Percentiles rank a stretch among this genome's conserved stretches.
phyloP scores from a whole-genome alignment of 495 filamentous ascomycete species.

The Aspergillus steynii region DNA sequence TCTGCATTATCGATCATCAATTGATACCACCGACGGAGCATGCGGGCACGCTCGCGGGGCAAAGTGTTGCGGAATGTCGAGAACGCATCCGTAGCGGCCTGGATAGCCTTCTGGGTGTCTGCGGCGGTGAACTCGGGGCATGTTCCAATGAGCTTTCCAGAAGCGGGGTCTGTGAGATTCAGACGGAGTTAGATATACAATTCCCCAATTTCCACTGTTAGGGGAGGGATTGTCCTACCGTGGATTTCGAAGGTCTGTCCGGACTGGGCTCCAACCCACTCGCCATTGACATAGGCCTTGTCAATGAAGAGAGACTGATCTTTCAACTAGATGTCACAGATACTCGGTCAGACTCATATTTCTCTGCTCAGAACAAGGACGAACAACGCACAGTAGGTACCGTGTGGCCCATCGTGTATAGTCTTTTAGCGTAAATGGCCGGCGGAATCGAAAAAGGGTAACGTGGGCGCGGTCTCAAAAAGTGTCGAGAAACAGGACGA shows the following conservation, averaged over 20 bases:
- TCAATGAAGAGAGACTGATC: constrained; percentile 80
- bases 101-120: constrained; percentile 78
- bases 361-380: neutral
- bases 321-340: constrained; percentile 58
- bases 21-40: constrained; percentile 89
- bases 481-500: constrained; percentile 40
- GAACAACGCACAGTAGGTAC: constrained; percentile 37
- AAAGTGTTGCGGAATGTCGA: constrained; percentile 71
- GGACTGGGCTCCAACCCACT: constrained; percentile 75
- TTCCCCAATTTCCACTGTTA: neutral
- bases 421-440: constrained; percentile 32
- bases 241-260: constrained; percentile 79
- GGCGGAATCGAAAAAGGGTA: constrained; percentile 44
- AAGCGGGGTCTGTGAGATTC: constrained; percentile 66
- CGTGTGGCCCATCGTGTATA: constrained; percentile 45
- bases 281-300: constrained; percentile 81
- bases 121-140: constrained; percentile 76
- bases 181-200: constrained; percentile 9
- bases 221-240: constrained; percentile 42
- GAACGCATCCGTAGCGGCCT: constrained; percentile 73
- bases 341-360: neutral
- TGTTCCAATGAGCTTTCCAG: constrained; percentile 74
- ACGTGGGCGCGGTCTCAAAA: constrained; percentile 37
- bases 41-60: constrained; percentile 75
- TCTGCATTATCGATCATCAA: constrained; percentile 84